Percentiles rank a stretch among this genome's conserved stretches.
Evolutionary conservation across 73 alveolate genomes (phyloP).

Genomic region (Tetrahymena malaccensis): DNA sequence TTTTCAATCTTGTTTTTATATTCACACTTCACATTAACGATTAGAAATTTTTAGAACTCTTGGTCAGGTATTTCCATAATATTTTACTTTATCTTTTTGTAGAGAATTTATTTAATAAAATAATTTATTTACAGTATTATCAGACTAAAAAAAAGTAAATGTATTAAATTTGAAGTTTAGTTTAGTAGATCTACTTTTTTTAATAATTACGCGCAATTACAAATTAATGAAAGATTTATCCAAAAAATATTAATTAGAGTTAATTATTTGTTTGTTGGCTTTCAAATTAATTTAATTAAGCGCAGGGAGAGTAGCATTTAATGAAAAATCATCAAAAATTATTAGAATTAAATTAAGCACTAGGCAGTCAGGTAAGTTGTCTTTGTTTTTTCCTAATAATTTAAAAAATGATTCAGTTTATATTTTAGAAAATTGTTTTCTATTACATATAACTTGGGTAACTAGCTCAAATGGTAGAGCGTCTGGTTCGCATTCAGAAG

Average conservation of each 20-base stretch:
- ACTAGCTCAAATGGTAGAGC: conserved; percentile 1
- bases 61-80: not conserved
- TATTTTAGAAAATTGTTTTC: not conserved
- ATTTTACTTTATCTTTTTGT: not conserved
- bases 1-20: not conserved
- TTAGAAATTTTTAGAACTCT: not conserved
- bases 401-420: not conserved
- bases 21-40: not conserved
- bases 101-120: not conserved
- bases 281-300: not conserved
- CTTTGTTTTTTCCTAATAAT: not conserved
- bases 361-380: not conserved
- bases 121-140: no score
- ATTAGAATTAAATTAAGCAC: not conserved
- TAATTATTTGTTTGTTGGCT: not conserved
- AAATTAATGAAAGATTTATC: not conserved
- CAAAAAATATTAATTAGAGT: no score
- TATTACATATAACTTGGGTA: not conserved
- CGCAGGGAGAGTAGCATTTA: not conserved
- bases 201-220: not conserved
- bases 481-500: conserved; percentile 2
- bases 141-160: no score
- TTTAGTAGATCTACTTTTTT: not conserved
- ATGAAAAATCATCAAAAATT: not conserved
- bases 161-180: not conserved